These are phyloP conservation scores for Taiozyma sp. DNA, from an alignment of 1,139 yeast species.

Conservation along the genomic window DNA sequence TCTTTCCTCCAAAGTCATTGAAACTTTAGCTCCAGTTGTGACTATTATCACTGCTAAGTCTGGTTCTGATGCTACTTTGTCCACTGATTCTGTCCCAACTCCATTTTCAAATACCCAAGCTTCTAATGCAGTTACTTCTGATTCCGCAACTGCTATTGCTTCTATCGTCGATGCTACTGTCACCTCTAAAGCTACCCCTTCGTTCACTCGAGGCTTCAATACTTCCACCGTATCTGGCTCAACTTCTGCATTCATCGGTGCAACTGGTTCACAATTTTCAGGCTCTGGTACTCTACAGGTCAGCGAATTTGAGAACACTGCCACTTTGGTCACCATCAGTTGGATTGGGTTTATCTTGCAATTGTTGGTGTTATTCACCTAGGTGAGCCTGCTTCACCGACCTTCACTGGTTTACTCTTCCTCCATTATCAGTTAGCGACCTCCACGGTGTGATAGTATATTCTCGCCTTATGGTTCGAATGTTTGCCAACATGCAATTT, in stretches of 20 bases:
- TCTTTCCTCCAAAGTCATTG: not conserved
- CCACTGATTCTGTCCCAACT: not conserved
- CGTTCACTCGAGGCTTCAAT: not conserved
- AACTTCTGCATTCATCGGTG: not conserved
- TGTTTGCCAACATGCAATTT: no score
- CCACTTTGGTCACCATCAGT: not conserved
- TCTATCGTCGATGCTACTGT: not conserved
- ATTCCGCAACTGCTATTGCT: not conserved
- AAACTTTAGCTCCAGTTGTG: not conserved
- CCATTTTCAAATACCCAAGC: not conserved
- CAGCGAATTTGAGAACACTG: not conserved
- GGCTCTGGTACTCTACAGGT: not conserved
- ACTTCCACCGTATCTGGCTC: not conserved
- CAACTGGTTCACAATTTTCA: not conserved
- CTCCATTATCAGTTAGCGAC: not conserved
- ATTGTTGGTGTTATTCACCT: not conserved
- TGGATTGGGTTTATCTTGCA: not conserved
- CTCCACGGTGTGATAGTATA: not conserved
- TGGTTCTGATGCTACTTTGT: not conserved
- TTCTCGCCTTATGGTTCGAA: not conserved
- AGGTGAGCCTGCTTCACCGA: not conserved
- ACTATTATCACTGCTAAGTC: not conserved
- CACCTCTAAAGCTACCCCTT: not conserved
- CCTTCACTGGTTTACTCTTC: not conserved
- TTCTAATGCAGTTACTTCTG: not conserved